phyloP scores from a whole-genome alignment of 2,329 filamentous ascomycete species.

The Colletotrichum destructivum region DNA sequence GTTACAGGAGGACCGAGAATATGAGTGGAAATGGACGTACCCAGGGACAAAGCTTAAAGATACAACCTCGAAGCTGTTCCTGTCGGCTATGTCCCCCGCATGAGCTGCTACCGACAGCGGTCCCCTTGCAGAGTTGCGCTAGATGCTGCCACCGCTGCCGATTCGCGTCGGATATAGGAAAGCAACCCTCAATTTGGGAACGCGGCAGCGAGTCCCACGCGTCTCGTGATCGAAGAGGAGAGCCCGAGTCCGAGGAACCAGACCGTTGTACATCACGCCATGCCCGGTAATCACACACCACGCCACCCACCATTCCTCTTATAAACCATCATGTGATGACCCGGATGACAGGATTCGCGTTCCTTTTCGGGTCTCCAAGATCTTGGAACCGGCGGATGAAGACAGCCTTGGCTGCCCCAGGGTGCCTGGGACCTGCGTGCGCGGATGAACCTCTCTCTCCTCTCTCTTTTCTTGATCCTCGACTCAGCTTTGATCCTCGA shows the following conservation, averaged over 20 bases:
- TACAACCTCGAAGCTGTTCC: not conserved
- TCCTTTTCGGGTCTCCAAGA: constrained; percentile 8
- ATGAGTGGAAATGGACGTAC: too few relatives aligned
- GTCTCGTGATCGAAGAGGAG: not conserved
- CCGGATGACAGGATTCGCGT: constrained; percentile 14
- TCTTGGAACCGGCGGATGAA: constrained; percentile 16
- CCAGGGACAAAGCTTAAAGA: too few relatives aligned
- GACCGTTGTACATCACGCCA: constrained; percentile 20
- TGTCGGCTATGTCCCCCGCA: not conserved
- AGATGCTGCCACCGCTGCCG: constrained; percentile 2
- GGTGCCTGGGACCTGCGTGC: constrained; percentile 41
- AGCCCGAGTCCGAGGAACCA: not conserved
- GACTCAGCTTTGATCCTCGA: constrained; percentile 7
- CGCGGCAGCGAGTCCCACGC: not conserved
- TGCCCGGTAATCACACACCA: constrained; percentile 4
- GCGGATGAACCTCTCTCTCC: not conserved
- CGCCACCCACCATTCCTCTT: not conserved
- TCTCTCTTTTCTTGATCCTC: not conserved
- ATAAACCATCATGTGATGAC: constrained; percentile 5
- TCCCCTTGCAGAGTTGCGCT: not conserved
- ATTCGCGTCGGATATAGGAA: not conserved
- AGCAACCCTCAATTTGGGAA: not conserved
- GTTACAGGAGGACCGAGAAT: not conserved
- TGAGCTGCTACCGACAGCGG: not conserved
- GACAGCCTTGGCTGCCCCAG: not conserved